Conservation (phyloP, 2,329 filamentous ascomycete species). For the Scedosporium minutisporum region DNA sequence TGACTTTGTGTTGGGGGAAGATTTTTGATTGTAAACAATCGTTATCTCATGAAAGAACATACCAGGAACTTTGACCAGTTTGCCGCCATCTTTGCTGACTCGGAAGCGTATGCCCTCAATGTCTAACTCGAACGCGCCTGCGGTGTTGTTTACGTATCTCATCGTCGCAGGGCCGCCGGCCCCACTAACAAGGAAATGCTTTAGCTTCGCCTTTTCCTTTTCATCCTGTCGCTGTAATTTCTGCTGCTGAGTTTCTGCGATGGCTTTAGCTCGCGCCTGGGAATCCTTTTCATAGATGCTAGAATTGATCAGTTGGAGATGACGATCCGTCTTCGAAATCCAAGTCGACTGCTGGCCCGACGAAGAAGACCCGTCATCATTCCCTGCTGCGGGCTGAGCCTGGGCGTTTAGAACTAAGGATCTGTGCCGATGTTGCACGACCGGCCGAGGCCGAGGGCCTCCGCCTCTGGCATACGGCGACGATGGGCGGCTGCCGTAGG, state of each 20-base stretch:
- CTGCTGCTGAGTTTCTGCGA: conserved; percentile 57
- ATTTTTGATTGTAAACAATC: conserved; percentile 6
- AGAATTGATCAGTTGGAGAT: conserved; percentile 75
- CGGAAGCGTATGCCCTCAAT: conserved; percentile 66
- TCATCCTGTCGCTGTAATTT: conserved; percentile 44
- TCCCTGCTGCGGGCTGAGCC: conserved; percentile 12
- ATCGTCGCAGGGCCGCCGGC: neutral
- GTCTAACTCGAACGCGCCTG: conserved; percentile 7
- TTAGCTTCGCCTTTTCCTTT: conserved; percentile 50
- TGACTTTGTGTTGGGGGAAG: conserved; percentile 11
- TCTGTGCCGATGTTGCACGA: conserved; percentile 30
- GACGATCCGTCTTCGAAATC: conserved; percentile 65
- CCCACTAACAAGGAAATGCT: conserved; percentile 17
- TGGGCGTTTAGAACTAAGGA: conserved; percentile 54
- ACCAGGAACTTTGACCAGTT: conserved; percentile 68
- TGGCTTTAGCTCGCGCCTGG: conserved; percentile 58
- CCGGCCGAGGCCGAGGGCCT: conserved; percentile 17
- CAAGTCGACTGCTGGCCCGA: conserved; percentile 38
- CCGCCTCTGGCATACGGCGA: neutral
- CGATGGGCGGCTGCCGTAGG: conserved; percentile 1
- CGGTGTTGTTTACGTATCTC: conserved; percentile 23
- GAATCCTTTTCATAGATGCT: conserved; percentile 67
- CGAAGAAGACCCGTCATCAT: conserved; percentile 18
- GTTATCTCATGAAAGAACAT: conserved; percentile 22
- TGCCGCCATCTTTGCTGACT: conserved; percentile 70